Evolutionary conservation across 371 early-diverging fungal species (phyloP).

Genomic region (Blakeslea trispora): DNA sequence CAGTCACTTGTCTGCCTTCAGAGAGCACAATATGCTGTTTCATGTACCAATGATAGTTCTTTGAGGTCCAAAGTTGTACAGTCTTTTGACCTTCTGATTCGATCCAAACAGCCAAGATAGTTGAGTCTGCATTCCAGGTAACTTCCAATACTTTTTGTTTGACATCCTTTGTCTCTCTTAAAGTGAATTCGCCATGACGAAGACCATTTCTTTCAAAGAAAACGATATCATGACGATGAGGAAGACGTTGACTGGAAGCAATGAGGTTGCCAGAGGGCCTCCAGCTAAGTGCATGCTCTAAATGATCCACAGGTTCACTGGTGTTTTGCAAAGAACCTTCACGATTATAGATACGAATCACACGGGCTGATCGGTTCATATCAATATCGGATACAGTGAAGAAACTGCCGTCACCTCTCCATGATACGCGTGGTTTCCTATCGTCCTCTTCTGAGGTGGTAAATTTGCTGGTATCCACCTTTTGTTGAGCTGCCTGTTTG

Average conservation of each 20-base stretch:
- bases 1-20: slow-evolving; percentile 39
- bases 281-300: slow-evolving; percentile 89
- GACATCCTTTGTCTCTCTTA: slow-evolving; percentile 51
- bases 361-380: slow-evolving; percentile 55
- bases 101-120: slow-evolving; percentile 79
- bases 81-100: slow-evolving; percentile 39
- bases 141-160: slow-evolving; percentile 60
- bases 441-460: slow-evolving; percentile 79
- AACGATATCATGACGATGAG: slow-evolving; percentile 86
- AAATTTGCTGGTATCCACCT: slow-evolving; percentile 53
- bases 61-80: slow-evolving; percentile 90
- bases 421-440: slow-evolving; percentile 71
- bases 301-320: slow-evolving; percentile 76
- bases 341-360: slow-evolving; percentile 82
- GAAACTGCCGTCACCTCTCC: slow-evolving; percentile 91
- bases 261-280: slow-evolving; percentile 90
- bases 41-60: slow-evolving; percentile 96
- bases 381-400: slow-evolving; percentile 77
- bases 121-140: slow-evolving; percentile 88
- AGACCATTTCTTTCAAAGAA: slow-evolving; percentile 96
- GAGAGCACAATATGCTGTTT: slow-evolving; percentile 72
- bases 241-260: slow-evolving; percentile 76
- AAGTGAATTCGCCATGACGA: slow-evolving; percentile 90
- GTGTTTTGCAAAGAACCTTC: slow-evolving; percentile 83
- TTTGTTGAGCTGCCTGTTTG: slow-evolving; percentile 72